These are phyloP conservation scores for Neocucurbitaria cava DNA, from an alignment of 2,329 filamentous ascomycete genomes.

Conservation along the genomic window DNA sequence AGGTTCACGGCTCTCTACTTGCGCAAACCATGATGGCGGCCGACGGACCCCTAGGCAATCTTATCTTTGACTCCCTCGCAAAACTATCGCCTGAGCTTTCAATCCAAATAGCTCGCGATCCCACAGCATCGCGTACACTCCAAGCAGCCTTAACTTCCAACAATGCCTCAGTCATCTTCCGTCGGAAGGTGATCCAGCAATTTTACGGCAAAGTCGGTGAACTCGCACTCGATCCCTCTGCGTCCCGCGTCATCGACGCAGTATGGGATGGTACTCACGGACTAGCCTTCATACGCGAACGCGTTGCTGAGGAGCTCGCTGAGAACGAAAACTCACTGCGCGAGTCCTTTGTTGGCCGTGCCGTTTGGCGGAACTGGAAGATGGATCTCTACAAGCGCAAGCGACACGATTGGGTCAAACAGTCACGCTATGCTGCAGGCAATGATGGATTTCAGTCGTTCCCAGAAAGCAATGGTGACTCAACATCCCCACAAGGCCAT, in stretches of 20 bases:
- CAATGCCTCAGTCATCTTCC: slow-evolving; percentile 62
- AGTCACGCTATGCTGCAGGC: slow-evolving; percentile 62
- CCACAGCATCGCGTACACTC: slow-evolving; percentile 65
- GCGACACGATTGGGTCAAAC: slow-evolving; percentile 68
- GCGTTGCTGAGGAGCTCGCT: slow-evolving; percentile 68
- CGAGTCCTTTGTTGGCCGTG: slow-evolving; percentile 70
- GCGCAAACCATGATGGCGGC: slow-evolving; percentile 80
- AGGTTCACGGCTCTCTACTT: slow-evolving; percentile 83
- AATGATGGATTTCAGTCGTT: slow-evolving; percentile 60
- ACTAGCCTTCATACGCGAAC: slow-evolving; percentile 71
- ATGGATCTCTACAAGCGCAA: slow-evolving; percentile 74
- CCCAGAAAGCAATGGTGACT: slow-evolving; percentile 49
- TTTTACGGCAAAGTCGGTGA: slow-evolving; percentile 68
- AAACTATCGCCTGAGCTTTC: slow-evolving; percentile 58
- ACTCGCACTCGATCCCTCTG: slow-evolving; percentile 66
- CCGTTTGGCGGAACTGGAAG: slow-evolving; percentile 76
- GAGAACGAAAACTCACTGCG: slow-evolving; percentile 66
- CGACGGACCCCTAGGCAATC: slow-evolving; percentile 70
- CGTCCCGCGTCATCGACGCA: slow-evolving; percentile 72
- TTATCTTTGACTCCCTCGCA: slow-evolving; percentile 70
- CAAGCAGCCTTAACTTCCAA: slow-evolving; percentile 67
- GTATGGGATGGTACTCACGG: slow-evolving; percentile 70
- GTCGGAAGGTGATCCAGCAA: slow-evolving; percentile 68
- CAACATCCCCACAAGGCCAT: slow-evolving; percentile 3
- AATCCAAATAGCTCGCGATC: slow-evolving; percentile 70